Base-by-base conservation (phyloP, 83 land plant genomes). In the Diphasiastrum complanatum region DNA sequence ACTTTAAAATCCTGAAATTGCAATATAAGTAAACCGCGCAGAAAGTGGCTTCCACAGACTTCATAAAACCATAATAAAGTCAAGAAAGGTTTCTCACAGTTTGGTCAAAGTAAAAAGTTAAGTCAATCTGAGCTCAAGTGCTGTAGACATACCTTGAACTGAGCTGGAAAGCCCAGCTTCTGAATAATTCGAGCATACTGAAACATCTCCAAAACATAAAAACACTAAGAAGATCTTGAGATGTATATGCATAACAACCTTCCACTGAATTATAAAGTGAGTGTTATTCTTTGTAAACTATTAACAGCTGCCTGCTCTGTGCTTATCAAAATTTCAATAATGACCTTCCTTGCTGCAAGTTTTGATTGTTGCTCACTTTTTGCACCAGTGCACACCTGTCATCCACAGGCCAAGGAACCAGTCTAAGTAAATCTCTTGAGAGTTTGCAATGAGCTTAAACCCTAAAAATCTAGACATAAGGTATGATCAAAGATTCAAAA, bases 131-230 rank as follows among this genome's bases (percentile, higher is more conserved):
- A n/a, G 56, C n/a, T 29, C 0, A 50, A 12, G 5, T 3, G 4
- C 50, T 18, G 64, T 37, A n/a, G n/a, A 25, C 28, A 35, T 26
- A 92, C 97, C 89, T 92, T 87, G 60, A 87, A 92, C 66, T 92
- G 91, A 5, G 97, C 97, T 8, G 87, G 85, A 74, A 92, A 92
- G 5, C 91, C 95, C 61, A 92, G 90, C 78, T 92, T 92, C 54
- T 92, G 95, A 52, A 92, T 81, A 35, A 87, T 87, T 4, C 95
- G 82, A 31, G 95, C 97, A 81, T 87, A 92, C 97, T 92, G 81
- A 40, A 79, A 48, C 40, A 26, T 37, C 47, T 20, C 49, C 34
- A 50, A n/a, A 64, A 55, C 69, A 69, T 48, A 28, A 35, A 48
- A 46, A 53, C 47, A 45, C 54, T 66, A 66, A 40, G 38, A 45